phyloP scores from a whole-genome alignment of 768 basidiomycete species.

The Termitomyces sp. region DNA sequence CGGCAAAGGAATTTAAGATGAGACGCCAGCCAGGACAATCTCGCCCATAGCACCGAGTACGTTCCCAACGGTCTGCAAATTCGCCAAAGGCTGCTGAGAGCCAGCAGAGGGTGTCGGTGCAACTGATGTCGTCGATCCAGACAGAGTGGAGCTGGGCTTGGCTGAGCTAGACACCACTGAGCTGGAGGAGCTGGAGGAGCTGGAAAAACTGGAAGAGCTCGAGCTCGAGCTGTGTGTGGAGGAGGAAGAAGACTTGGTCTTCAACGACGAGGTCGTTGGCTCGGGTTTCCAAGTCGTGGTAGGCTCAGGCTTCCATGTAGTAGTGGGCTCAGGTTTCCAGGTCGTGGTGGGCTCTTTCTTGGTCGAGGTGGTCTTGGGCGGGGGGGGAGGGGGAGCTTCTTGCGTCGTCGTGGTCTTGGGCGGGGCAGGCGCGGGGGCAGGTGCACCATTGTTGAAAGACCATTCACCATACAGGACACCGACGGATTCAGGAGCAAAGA shows the following conservation, averaged over 20 bases:
- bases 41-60: conserved; percentile 35
- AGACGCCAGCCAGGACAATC: conserved; percentile 28
- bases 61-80: conserved; percentile 30
- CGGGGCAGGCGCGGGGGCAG: conserved; percentile 21
- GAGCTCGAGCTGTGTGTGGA: conserved; percentile 22
- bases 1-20: neutral
- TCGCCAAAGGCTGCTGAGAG: conserved; percentile 25
- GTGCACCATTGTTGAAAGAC: conserved; percentile 33
- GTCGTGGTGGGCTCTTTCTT: conserved; percentile 6
- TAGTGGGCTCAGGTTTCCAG: conserved; percentile 11
- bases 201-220: conserved; percentile 19
- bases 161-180: conserved; percentile 21
- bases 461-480: conserved; percentile 53
- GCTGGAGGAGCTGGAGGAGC: conserved; percentile 17
- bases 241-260: conserved; percentile 18
- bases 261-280: neutral
- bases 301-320: conserved; percentile 9
- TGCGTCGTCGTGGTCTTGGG: conserved; percentile 19
- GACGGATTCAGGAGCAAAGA: conserved; percentile 38
- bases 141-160: conserved; percentile 8
- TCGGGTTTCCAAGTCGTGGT: conserved; percentile 21
- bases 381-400: conserved; percentile 17
- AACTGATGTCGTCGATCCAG: conserved; percentile 1
- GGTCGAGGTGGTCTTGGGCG: conserved; percentile 11
- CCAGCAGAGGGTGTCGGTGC: conserved; percentile 6